These are phyloP conservation scores for Blumeria graminis DNA, from an alignment of 2,329 filamentous ascomycete species.

Conservation along the genomic window DNA sequence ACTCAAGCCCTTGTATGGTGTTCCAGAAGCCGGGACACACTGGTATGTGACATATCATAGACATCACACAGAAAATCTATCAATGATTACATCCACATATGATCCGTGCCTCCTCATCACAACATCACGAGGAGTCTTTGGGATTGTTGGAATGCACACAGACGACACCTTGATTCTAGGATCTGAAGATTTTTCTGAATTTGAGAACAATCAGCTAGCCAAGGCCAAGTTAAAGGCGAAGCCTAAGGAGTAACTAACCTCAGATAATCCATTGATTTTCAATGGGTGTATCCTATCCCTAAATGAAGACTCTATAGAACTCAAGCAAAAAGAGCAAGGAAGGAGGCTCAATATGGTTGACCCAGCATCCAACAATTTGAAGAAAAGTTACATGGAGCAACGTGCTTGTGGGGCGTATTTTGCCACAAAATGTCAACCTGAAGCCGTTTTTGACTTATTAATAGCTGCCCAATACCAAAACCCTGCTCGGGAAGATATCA, in stretches of 20 bases:
- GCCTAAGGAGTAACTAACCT: background rate
- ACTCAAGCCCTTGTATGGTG: no score
- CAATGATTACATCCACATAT: background rate
- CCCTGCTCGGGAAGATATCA: background rate
- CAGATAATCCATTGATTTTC: background rate
- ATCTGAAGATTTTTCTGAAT: background rate
- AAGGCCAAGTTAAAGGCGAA: background rate
- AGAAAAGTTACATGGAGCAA: background rate
- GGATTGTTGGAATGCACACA: background rate
- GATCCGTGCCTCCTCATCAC: background rate
- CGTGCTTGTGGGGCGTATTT: background rate
- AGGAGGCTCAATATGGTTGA: background rate
- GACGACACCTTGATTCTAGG: background rate
- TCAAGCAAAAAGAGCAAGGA: background rate
- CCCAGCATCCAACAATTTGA: background rate
- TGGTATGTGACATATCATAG: background rate
- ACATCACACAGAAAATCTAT: background rate
- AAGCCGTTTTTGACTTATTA: background rate
- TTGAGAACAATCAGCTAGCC: background rate
- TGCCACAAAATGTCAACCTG: background rate
- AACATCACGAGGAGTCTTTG: background rate
- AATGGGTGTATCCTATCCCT: background rate
- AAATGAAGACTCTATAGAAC: background rate
- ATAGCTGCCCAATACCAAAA: background rate
- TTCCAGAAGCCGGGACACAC: slow-evolving; percentile 2